Evolutionary conservation across 371 early-diverging fungal genomes (phyloP).

Genomic region (Catenaria anguillulae): DNA sequence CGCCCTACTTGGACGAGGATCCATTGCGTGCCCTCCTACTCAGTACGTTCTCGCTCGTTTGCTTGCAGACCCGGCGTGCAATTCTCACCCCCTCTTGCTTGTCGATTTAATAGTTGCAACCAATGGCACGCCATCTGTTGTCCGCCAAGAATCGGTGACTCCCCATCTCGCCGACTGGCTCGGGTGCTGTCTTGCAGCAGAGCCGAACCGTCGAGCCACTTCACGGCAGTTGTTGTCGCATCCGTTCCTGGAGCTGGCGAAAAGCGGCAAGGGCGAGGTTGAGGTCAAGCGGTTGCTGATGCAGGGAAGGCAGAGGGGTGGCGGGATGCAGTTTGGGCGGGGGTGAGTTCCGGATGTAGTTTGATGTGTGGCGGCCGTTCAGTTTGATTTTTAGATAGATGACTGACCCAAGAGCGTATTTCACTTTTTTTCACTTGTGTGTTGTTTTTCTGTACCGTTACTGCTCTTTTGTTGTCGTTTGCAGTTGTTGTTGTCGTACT

Average conservation of each 20-base stretch:
- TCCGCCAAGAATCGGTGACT: slow-evolving; percentile 70
- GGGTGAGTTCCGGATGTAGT: no score
- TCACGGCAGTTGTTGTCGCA: slow-evolving; percentile 66
- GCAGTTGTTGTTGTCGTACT: no score
- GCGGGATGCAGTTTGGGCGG: no score
- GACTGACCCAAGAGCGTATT: no score
- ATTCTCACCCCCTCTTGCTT: no score
- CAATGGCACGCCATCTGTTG: slow-evolving; percentile 82
- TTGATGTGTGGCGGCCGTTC: no score
- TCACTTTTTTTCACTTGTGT: no score
- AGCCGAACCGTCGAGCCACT: slow-evolving; percentile 65
- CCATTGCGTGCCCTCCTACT: slow-evolving; percentile 29
- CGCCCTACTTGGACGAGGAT: slow-evolving; percentile 88
- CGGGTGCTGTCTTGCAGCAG: slow-evolving; percentile 62
- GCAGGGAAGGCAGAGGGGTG: no score
- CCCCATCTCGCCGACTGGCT: slow-evolving; percentile 69
- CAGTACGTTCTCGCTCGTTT: background rate
- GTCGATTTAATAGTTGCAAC: slow-evolving; percentile 54
- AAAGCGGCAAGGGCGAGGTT: background rate
- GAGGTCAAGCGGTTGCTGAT: no score
- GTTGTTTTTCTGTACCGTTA: no score
- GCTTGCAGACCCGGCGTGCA: slow-evolving; percentile 44
- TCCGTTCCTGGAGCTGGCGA: slow-evolving; percentile 46
- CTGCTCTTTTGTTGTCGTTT: no score
- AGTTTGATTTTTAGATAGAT: no score